phyloP scores from a whole-genome alignment of 768 basidiomycete species.

The Mycena venus region DNA sequence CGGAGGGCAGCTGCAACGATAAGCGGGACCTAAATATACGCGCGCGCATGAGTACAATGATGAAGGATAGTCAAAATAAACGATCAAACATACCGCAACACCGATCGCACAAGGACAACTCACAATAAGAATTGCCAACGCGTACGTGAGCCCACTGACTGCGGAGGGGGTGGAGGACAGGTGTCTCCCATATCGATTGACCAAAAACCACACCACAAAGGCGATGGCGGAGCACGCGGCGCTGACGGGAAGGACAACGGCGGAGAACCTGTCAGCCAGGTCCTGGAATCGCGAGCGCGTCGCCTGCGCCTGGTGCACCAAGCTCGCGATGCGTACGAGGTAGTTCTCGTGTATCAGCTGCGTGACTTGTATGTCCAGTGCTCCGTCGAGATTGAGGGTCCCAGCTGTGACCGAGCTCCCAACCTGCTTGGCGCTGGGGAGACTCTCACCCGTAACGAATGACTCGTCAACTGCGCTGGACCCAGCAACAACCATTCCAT shows the following conservation, averaged over 20 bases:
- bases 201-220: slow-evolving; percentile 52
- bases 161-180: slow-evolving; percentile 40
- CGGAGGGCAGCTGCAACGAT: slow-evolving; percentile 36
- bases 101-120: slow-evolving; percentile 66
- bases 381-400: slow-evolving; percentile 50
- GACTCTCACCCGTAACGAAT: slow-evolving; percentile 57
- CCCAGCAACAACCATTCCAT: slow-evolving; percentile 52
- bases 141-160: slow-evolving; percentile 60
- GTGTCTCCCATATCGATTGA: slow-evolving; percentile 46
- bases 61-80: slow-evolving; percentile 33
- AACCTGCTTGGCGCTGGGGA: slow-evolving; percentile 49
- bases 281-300: slow-evolving; percentile 55
- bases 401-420: slow-evolving; percentile 54
- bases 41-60: neutral
- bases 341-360: slow-evolving; percentile 56
- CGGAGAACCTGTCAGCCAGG: slow-evolving; percentile 64
- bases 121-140: slow-evolving; percentile 64
- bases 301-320: slow-evolving; percentile 52
- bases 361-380: slow-evolving; percentile 49
- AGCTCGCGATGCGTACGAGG: slow-evolving; percentile 50
- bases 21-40: slow-evolving; percentile 43
- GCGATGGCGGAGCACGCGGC: slow-evolving; percentile 53
- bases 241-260: slow-evolving; percentile 63
- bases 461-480: slow-evolving; percentile 56
- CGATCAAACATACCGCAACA: slow-evolving; percentile 46